Conservation (phyloP, 2,329 filamentous ascomycete genomes). For the Pyrenophora teres region DNA sequence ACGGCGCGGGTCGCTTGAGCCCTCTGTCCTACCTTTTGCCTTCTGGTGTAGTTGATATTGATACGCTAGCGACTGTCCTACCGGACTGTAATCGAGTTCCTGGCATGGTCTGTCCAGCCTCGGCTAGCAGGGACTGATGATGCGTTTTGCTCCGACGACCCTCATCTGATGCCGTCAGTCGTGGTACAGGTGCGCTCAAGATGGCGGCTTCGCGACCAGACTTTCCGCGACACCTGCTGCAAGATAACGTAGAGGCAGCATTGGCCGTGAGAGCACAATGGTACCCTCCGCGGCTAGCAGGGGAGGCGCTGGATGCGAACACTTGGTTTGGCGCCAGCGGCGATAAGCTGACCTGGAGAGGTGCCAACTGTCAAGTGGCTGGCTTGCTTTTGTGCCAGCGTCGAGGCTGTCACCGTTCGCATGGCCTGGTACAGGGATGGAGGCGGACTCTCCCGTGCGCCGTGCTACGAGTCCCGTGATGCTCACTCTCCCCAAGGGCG, state of each 20-base stretch:
- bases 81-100: slow-evolving; percentile 22
- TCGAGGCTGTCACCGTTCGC: slow-evolving; percentile 43
- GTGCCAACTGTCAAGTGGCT: slow-evolving; percentile 32
- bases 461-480: slow-evolving; percentile 35
- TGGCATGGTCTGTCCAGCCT: slow-evolving; percentile 14
- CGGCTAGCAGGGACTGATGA: slow-evolving; percentile 21
- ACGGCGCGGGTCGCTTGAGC: slow-evolving; percentile 37
- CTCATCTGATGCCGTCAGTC: slow-evolving; percentile 34
- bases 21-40: slow-evolving; percentile 24
- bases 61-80: slow-evolving; percentile 21
- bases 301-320: slow-evolving; percentile 42
- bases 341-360: slow-evolving; percentile 25
- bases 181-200: slow-evolving; percentile 34
- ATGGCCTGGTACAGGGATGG: slow-evolving; percentile 34
- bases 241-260: slow-evolving; percentile 12
- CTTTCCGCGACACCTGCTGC: slow-evolving; percentile 33
- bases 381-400: slow-evolving; percentile 17
- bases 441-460: slow-evolving; percentile 30
- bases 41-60: slow-evolving; percentile 16
- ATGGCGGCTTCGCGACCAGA: slow-evolving; percentile 13
- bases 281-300: slow-evolving; percentile 12
- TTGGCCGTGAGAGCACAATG: slow-evolving; percentile 12
- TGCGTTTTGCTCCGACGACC: slow-evolving; percentile 16
- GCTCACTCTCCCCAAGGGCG: slow-evolving; percentile 8
- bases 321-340: slow-evolving; percentile 43